phyloP scores from a whole-genome alignment of 495 filamentous ascomycete genomes.

The Zalerion maritima region DNA sequence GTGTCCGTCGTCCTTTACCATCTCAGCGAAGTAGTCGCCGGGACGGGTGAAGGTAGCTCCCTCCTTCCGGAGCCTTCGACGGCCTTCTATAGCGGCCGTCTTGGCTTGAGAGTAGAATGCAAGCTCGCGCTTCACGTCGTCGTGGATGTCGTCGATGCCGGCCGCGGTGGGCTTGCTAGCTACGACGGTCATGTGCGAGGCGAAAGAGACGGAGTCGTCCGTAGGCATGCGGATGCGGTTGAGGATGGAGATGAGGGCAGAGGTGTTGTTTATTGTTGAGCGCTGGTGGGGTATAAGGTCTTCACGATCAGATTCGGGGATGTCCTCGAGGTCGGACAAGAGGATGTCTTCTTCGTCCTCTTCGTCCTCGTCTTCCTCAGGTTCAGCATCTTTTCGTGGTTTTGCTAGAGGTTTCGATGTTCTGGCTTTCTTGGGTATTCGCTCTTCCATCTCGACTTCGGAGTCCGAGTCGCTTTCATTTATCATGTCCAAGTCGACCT shows the following conservation, averaged over 20 bases:
- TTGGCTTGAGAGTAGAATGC: conserved; percentile 90
- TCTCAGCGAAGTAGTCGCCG: conserved; percentile 93
- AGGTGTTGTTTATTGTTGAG: conserved; percentile 92
- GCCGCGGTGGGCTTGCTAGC: conserved; percentile 32
- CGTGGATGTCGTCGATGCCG: conserved; percentile 56
- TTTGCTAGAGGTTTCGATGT: too few species aligned
- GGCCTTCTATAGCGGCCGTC: conserved; percentile 55
- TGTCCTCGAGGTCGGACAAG: conserved; percentile 64
- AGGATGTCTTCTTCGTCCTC: conserved; percentile 62
- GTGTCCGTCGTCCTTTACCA: conserved; percentile 95
- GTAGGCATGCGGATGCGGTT: conserved; percentile 60
- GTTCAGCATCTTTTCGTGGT: conserved; percentile 29
- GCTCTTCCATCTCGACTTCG: conserved; percentile 20
- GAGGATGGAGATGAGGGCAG: conserved; percentile 61
- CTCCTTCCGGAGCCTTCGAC: conserved; percentile 62
- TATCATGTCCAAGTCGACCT: conserved; percentile 12
- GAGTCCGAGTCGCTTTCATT: conserved; percentile 22
- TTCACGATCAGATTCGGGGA: conserved; percentile 66
- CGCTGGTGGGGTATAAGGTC: conserved; percentile 81
- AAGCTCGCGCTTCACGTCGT: conserved; percentile 79
- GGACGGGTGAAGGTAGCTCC: conserved; percentile 75
- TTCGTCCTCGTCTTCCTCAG: conserved; percentile 32
- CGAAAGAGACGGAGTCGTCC: conserved; percentile 34
- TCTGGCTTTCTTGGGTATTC: too few species aligned
- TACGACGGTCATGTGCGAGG: conserved; percentile 38